Conservation (phyloP, 140 eudicot species). For the Ambrosia hybrid region DNA sequence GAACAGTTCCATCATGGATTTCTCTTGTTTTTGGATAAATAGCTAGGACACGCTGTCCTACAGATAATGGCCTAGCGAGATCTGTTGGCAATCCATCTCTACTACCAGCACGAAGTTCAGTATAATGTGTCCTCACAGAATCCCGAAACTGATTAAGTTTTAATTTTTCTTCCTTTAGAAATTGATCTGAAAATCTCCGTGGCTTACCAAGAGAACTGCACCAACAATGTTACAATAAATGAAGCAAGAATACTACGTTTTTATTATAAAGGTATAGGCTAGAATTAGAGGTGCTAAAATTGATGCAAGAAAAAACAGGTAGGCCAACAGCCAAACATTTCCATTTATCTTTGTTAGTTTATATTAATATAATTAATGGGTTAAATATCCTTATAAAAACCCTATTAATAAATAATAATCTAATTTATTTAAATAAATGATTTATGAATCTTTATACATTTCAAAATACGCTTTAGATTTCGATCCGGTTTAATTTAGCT, state of each 20-base stretch:
- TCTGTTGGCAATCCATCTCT: slow-evolving; percentile 91
- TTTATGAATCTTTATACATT: not conserved
- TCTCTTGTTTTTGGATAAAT: slow-evolving; percentile 87
- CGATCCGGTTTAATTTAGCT: not conserved
- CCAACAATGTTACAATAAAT: slow-evolving; percentile 22
- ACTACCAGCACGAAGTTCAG: slow-evolving; percentile 76
- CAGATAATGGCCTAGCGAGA: slow-evolving; percentile 83
- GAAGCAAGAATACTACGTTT: not conserved
- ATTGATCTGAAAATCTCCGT: slow-evolving; percentile 79
- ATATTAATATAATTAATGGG: not conserved
- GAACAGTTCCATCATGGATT: slow-evolving; percentile 80
- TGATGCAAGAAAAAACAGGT: slow-evolving; percentile 2
- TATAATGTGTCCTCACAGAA: slow-evolving; percentile 80
- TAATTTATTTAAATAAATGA: not conserved
- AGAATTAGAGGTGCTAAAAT: not conserved
- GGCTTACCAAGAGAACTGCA: slow-evolving; percentile 97
- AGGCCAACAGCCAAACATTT: not conserved
- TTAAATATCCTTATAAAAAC: slow-evolving; percentile 3
- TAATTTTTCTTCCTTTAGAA: slow-evolving; percentile 82
- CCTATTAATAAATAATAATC: not conserved
- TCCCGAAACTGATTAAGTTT: slow-evolving; percentile 81
- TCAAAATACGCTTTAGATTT: not conserved
- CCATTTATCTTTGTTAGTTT: not conserved
- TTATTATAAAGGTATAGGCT: not conserved
- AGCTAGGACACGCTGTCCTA: slow-evolving; percentile 85